Base-by-base conservation (phyloP, 768 basidiomycete genomes). In the Leccinum pellstonianum region DNA sequence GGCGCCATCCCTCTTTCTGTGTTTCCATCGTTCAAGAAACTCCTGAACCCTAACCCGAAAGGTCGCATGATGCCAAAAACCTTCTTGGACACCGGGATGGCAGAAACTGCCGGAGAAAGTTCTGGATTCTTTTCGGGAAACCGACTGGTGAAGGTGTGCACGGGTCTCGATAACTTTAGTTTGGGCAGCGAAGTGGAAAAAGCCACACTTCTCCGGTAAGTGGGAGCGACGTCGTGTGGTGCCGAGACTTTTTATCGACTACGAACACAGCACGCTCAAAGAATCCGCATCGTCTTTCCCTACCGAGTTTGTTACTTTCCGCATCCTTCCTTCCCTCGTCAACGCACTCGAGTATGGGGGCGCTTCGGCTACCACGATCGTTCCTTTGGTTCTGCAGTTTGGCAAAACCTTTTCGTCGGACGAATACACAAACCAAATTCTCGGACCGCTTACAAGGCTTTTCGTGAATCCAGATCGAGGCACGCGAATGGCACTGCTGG, bases 381-480 rank as follows among this genome's bases (percentile, higher is more conserved):
- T 98, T 11, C 94, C 96, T 2, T 79, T 98, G 3, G 87, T 95
- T 10, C 76, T 98, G 31, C 86, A 87, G 56, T 83, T 97, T 41
- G 90, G 93, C 3, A 84, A 82, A 66, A 83, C 84, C 63, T 80
- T 91, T 0, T 75, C 89, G 0, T 81, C 86, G 1, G 82, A 86
- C 19, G 87, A 95, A 52, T 96, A 95, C 67, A 69, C 79, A 3
- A 80, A 80, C 38, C 68, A 83, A 5, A 85, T 98, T 15, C 73
- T 95, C 2, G 82, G 81, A 7, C 93, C 96, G 0, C 79, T 99
- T 3, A 81, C 93, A 47, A 92, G 88, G 71, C 79, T 98, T 38
- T 98, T 82, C 66, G 83, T 88, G 2, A 95, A 89, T 64, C 91
- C 95, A 0, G 97, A 99, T 73, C 84, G 97, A 49, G 95, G 94